Evolutionary conservation across 2,329 filamentous ascomycete species (phyloP).

Genomic region (Aspergillus novofumigatus): DNA sequence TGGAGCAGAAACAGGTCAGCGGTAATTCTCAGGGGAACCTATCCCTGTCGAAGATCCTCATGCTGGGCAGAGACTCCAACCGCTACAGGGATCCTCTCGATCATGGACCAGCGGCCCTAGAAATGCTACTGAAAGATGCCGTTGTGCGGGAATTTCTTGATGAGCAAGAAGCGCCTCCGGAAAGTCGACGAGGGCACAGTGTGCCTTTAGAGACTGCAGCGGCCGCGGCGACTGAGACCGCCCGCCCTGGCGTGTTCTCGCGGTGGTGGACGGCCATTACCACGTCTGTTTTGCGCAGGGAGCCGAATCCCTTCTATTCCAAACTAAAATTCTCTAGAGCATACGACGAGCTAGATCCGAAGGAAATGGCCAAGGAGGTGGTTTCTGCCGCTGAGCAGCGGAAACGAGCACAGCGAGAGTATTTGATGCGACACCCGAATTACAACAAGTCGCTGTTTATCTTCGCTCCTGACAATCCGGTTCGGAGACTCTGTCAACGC

Average conservation of each 20-base stretch:
- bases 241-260: slow-evolving; percentile 57
- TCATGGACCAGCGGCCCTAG: slow-evolving; percentile 84
- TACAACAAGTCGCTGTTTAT: slow-evolving; percentile 93
- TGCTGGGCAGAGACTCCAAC: slow-evolving; percentile 58
- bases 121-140: slow-evolving; percentile 94
- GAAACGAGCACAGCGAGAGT: slow-evolving; percentile 85
- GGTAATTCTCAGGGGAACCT: slow-evolving; percentile 66
- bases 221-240: slow-evolving; percentile 34
- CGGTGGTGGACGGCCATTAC: slow-evolving; percentile 59
- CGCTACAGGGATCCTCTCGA: slow-evolving; percentile 76
- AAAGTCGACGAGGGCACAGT: slow-evolving; percentile 27
- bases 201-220: slow-evolving; percentile 22
- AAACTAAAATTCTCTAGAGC: slow-evolving; percentile 66
- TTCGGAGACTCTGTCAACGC: slow-evolving; percentile 79
- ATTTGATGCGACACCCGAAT: slow-evolving; percentile 75
- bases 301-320: slow-evolving; percentile 94
- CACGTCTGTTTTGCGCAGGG: slow-evolving; percentile 56
- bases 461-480: slow-evolving; percentile 71
- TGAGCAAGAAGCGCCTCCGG: slow-evolving; percentile 50
- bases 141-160: slow-evolving; percentile 94
- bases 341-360: slow-evolving; percentile 76
- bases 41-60: slow-evolving; percentile 55
- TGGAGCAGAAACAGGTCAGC: slow-evolving; percentile 84
- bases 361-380: slow-evolving; percentile 84
- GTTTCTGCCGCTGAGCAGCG: slow-evolving; percentile 77